Conservation (phyloP, 768 basidiomycete genomes). For the Leccinum uliginosum region DNA sequence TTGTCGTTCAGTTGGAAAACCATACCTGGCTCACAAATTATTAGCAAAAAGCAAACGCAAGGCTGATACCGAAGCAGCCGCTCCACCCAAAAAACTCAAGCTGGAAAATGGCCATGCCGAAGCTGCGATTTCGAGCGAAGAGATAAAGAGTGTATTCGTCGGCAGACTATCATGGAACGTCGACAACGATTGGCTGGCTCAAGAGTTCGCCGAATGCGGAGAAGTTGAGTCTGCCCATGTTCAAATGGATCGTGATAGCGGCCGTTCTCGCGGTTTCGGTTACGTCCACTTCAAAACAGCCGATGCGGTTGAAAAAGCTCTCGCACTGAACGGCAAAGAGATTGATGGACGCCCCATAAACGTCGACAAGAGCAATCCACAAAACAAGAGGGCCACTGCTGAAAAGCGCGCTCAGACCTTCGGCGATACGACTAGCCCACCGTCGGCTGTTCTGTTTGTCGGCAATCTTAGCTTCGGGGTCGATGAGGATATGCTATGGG, state of each 20-base stretch:
- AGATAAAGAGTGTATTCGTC: constrained; percentile 78
- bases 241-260: constrained; percentile 75
- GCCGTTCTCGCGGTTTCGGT: constrained; percentile 81
- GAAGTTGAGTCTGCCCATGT: constrained; percentile 90
- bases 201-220: constrained; percentile 86
- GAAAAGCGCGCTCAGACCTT: constrained; percentile 76
- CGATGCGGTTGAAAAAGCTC: constrained; percentile 75
- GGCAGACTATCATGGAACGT: constrained; percentile 95
- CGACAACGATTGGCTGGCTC: constrained; percentile 90
- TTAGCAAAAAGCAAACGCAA: constrained; percentile 65
- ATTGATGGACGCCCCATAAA: constrained; percentile 90
- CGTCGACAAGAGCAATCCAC: constrained; percentile 73
- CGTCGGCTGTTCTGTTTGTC: constrained; percentile 79
- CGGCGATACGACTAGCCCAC: constrained; percentile 62
- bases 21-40: constrained; percentile 1
- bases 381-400: constrained; percentile 48
- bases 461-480: constrained; percentile 84
- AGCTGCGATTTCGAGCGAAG: constrained; percentile 35
- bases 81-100: constrained; percentile 80
- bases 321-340: constrained; percentile 77
- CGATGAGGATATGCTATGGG: constrained; percentile 83
- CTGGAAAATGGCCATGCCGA: constrained; percentile 49
- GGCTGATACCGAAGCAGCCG: constrained; percentile 57
- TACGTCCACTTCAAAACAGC: constrained; percentile 73
- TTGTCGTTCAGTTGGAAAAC: constrained; percentile 1